These are phyloP conservation scores for Talaromyces islandicus DNA, from an alignment of 2,329 filamentous ascomycete genomes.

Conservation along the genomic window DNA sequence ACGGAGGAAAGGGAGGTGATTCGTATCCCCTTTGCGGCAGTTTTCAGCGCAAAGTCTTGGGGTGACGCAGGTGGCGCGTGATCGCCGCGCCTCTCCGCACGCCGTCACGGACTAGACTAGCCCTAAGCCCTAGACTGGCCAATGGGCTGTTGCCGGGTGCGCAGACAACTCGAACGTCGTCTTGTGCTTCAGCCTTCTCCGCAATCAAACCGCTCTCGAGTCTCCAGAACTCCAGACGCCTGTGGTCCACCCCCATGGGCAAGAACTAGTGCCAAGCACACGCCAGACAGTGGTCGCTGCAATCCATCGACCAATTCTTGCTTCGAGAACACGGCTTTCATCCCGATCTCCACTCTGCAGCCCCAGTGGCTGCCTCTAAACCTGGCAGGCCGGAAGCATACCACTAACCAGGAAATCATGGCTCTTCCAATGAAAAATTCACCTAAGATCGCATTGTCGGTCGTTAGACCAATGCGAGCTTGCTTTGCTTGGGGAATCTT, in stretches of 20 bases:
- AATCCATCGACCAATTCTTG: background rate
- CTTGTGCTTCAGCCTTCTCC: background rate
- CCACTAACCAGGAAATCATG: background rate
- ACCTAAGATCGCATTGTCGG: background rate
- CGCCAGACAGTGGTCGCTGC: background rate
- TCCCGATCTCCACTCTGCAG: background rate
- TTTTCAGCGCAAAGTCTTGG: background rate
- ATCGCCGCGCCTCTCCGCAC: background rate
- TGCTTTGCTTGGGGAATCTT: background rate
- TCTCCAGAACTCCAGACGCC: background rate
- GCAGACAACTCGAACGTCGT: background rate
- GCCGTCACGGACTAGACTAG: background rate
- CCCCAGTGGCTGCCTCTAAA: background rate
- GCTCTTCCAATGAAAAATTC: background rate
- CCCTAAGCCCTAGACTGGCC: background rate
- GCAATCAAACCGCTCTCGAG: background rate
- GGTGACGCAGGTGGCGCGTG: background rate
- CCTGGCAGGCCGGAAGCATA: background rate
- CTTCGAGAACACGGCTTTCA: background rate
- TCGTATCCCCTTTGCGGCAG: background rate
- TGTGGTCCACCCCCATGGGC: background rate
- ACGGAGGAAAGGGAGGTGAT: background rate
- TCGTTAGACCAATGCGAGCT: background rate
- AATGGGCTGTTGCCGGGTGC: background rate
- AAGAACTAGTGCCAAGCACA: background rate